These are phyloP conservation scores for Lathyrus sativus DNA, from an alignment of 306 rosid genomes.

Conservation along the genomic window DNA sequence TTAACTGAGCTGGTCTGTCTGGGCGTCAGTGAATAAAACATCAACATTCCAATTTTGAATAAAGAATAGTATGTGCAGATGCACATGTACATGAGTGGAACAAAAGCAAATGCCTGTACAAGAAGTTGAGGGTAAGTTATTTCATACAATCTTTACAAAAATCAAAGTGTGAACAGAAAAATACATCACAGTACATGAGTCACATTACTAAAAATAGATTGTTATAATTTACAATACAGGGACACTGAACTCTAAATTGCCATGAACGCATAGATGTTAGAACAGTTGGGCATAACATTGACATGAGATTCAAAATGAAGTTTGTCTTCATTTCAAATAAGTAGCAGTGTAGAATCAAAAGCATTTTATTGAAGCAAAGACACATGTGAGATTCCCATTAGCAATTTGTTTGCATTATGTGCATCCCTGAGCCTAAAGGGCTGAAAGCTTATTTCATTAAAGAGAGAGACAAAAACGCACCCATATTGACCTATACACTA, in stretches of 20 bases:
- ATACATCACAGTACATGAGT: conserved; percentile 13
- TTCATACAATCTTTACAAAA: conserved; percentile 32
- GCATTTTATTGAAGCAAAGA: conserved; percentile 28
- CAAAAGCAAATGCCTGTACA: conserved; percentile 78
- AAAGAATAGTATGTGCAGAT: conserved; percentile 94
- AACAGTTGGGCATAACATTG: conserved; percentile 18
- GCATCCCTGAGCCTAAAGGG: too few species aligned
- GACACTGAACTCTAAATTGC: conserved; percentile 6
- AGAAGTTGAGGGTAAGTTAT: conserved; percentile 38
- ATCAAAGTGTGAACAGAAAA: conserved; percentile 23
- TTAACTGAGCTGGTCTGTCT: conserved; percentile 95
- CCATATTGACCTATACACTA: too few species aligned
- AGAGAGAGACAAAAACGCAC: too few species aligned
- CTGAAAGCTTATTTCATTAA: too few species aligned
- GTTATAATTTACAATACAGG: background rate
- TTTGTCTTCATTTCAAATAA: conserved; percentile 33
- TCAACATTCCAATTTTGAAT: conserved; percentile 88
- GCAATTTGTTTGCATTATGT: too few species aligned
- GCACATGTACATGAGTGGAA: conserved; percentile 98
- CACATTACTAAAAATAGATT: conserved; percentile 22
- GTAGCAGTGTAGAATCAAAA: conserved; percentile 14
- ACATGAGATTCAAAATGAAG: conserved; percentile 22
- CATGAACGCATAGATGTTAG: conserved; percentile 22
- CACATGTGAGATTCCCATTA: conserved; percentile 24
- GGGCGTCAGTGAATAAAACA: conserved; percentile 93